Conservation (phyloP, 2,329 filamentous ascomycete species). For the Colletotrichum sp. region DNA sequence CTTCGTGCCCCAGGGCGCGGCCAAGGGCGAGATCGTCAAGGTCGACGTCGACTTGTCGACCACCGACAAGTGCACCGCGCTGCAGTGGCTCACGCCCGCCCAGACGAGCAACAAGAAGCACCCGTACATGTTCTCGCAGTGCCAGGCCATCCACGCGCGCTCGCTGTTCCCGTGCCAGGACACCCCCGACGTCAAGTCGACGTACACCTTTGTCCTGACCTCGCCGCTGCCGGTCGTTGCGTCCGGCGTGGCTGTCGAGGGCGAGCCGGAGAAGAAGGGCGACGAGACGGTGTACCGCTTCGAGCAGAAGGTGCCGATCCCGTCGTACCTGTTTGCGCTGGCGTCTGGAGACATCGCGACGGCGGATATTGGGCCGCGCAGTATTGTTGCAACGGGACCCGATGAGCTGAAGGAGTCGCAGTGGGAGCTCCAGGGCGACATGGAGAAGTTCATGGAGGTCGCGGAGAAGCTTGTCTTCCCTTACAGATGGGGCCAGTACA, state of each 20-base stretch:
- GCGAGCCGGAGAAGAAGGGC: slow-evolving; percentile 52
- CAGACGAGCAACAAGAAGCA: slow-evolving; percentile 96
- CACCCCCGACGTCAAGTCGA: slow-evolving; percentile 97
- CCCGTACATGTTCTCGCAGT: slow-evolving; percentile 98
- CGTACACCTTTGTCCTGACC: slow-evolving; percentile 85
- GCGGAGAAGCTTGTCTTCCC: slow-evolving; percentile 84
- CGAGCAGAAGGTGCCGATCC: slow-evolving; percentile 90
- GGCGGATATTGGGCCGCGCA: slow-evolving; percentile 86
- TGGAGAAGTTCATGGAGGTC: slow-evolving; percentile 88
- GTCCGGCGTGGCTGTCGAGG: slow-evolving; percentile 72
- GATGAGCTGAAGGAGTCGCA: slow-evolving; percentile 84
- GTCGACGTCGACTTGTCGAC: slow-evolving; percentile 77
- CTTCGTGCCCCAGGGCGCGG: slow-evolving; percentile 58
- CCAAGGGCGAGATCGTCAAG: slow-evolving; percentile 57
- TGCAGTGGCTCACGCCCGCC: slow-evolving; percentile 93
- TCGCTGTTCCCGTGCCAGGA: slow-evolving; percentile 97
- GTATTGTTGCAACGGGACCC: slow-evolving; percentile 84
- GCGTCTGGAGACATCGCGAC: slow-evolving; percentile 85
- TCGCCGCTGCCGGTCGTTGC: slow-evolving; percentile 91
- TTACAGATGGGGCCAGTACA: slow-evolving; percentile 95
- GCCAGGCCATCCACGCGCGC: slow-evolving; percentile 93
- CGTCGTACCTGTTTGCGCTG: slow-evolving; percentile 92
- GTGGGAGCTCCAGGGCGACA: slow-evolving; percentile 90
- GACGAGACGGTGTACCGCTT: slow-evolving; percentile 78
- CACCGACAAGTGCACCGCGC: slow-evolving; percentile 85